Conservation (phyloP, 2,329 filamentous ascomycete genomes). For the Waltergamsia citrina region DNA sequence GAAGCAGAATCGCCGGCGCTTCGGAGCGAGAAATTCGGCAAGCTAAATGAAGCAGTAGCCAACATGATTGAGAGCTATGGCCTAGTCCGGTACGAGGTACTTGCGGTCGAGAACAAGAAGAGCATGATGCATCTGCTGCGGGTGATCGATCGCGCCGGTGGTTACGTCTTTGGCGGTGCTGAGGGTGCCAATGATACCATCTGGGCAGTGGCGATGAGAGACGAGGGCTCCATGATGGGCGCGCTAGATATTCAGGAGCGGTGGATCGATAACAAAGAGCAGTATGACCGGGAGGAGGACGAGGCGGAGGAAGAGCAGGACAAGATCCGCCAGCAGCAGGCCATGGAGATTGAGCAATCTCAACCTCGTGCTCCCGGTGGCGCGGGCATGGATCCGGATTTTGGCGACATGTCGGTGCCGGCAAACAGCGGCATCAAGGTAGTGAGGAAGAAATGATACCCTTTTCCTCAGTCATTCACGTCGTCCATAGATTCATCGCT, state of each 20-base stretch:
- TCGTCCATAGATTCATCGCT: conserved; percentile 29
- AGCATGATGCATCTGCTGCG: conserved; percentile 90
- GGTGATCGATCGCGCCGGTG: conserved; percentile 83
- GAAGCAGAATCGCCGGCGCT: conserved; percentile 66
- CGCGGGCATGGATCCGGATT: conserved; percentile 29
- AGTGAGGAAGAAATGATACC: conserved; percentile 51
- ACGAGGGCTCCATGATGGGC: conserved; percentile 65
- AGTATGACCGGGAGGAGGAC: conserved; percentile 72
- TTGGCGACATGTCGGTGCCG: conserved; percentile 41
- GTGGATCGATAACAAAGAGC: conserved; percentile 87
- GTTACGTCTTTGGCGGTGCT: conserved; percentile 84
- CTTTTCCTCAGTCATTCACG: conserved; percentile 28
- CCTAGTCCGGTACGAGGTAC: conserved; percentile 82
- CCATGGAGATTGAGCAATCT: conserved; percentile 22
- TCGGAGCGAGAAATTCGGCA: conserved; percentile 66
- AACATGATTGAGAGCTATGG: conserved; percentile 83
- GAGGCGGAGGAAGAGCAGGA: conserved; percentile 69
- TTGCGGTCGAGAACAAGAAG: conserved; percentile 93
- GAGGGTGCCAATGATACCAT: conserved; percentile 91
- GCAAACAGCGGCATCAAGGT: conserved; percentile 63
- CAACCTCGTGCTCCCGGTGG: conserved; percentile 6
- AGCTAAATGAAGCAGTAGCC: conserved; percentile 78
- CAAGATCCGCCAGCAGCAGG: conserved; percentile 29
- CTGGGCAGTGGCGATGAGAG: conserved; percentile 93
- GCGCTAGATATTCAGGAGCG: conserved; percentile 87